Base-by-base conservation (phyloP, 1,284 basidiomycete genomes). In the Cryptococcus jaspeensis region DNA sequence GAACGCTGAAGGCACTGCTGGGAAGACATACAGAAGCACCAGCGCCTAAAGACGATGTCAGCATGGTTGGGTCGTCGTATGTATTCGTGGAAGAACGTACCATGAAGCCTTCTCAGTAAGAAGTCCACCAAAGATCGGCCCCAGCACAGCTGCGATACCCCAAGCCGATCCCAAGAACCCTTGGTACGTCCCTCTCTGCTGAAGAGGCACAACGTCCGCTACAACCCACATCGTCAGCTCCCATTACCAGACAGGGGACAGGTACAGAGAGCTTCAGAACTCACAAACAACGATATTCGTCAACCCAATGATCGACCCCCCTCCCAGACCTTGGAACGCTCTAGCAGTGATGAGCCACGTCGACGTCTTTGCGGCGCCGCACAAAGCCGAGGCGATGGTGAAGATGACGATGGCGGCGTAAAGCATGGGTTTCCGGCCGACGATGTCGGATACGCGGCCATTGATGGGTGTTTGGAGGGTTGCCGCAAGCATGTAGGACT, bases 71-170 rank as follows among this genome's bases (percentile, higher is more conserved):
- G 13, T 44, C 40, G 32, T 37, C 40, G 22, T 25, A 51, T 25
- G 58, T 56, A 4, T 32, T 5, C 28, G 5, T 15, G 9, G 35
- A 12, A 32, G 5, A 3, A 59, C 63, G 60, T 55, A 68, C 73
- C 71, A 72, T 15, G 61, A 56, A 5, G 62, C 69, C 28, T 65
- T 62, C 15, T 63, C 51, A 5, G 72, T 71, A 16, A 73, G 53
- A 1, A 64, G 41, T 35, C 72, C 78, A 43, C 79, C 80, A 8
- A 80, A 53, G 28, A 80, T 63, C 2, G 79, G 78, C 3, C 80
- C 79, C 0, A 80, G 52, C 23, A 78, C 78, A 4, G 70, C 68
- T 5, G 79, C 77, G 12, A 78, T 61, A 22, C 78, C 78, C 76
- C 77, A 80, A 1, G 72, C 61, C 11, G 65, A 72, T n/a, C 79